Evolutionary conservation across 1,284 basidiomycete species (phyloP).

Genomic region (Rhizoctonia solani): DNA sequence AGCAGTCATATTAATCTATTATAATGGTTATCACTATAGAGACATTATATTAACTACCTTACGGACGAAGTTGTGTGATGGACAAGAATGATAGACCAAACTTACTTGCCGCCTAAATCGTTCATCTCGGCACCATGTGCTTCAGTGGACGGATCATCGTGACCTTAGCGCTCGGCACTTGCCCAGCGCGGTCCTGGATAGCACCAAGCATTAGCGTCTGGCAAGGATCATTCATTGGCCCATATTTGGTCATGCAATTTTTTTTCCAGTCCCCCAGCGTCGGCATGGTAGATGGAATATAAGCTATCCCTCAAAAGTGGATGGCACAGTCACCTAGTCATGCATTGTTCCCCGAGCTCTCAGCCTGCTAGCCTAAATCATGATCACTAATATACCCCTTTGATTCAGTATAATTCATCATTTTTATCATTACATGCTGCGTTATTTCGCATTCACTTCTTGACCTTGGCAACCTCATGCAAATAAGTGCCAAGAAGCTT

Average conservation of each 20-base stretch:
- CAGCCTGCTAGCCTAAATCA: no score
- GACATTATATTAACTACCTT: background rate
- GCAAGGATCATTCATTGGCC: no score
- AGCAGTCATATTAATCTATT: conserved; percentile 38
- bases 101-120: conserved; percentile 1
- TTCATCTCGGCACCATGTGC: conserved; percentile 12
- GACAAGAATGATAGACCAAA: background rate
- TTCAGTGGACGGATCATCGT: background rate
- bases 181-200: background rate
- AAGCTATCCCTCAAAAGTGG: no score
- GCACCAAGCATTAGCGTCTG: background rate
- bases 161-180: background rate
- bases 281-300: no score
- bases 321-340: no score
- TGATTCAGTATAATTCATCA: no score
- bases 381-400: no score
- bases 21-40: background rate
- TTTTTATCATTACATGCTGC: background rate
- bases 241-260: no score
- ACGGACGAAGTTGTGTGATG: background rate
- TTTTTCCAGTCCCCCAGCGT: no score
- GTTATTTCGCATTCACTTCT: background rate
- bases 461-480: conserved; percentile 65
- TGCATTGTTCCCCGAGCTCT: no score
- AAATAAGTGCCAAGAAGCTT: conserved; percentile 83